phyloP scores from a whole-genome alignment of 352 stramenopile species.

The Phytophthora sojae region DNA sequence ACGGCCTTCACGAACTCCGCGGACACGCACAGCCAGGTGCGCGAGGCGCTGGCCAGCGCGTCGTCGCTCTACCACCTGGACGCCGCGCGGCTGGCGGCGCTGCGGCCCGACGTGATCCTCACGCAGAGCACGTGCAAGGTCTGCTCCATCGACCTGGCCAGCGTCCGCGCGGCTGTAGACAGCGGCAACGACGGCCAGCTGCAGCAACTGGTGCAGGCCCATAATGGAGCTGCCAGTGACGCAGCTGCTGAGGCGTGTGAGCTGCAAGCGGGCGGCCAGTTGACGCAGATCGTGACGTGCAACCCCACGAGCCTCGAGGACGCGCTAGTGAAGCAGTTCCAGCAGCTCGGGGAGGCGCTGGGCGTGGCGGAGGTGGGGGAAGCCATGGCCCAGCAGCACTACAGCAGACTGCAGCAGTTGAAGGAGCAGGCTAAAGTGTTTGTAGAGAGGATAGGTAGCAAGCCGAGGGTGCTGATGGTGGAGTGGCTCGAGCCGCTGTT shows the following conservation, averaged over 20 bases:
- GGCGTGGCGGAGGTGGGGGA: slow-evolving; percentile 47
- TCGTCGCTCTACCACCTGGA: slow-evolving; percentile 76
- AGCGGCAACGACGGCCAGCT: background rate
- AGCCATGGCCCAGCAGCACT: slow-evolving; percentile 44
- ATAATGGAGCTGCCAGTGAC: background rate
- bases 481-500: no score
- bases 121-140: slow-evolving; percentile 79
- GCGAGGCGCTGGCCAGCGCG: slow-evolving; percentile 50
- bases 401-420: slow-evolving; percentile 34
- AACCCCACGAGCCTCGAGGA: slow-evolving; percentile 57
- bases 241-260: slow-evolving; percentile 7
- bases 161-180: slow-evolving; percentile 40
- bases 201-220: slow-evolving; percentile 4
- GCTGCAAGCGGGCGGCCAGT: slow-evolving; percentile 7
- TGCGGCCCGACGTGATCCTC: slow-evolving; percentile 73
- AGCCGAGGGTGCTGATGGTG: slow-evolving; percentile 58
- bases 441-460: slow-evolving; percentile 13
- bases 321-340: slow-evolving; percentile 58
- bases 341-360: slow-evolving; percentile 57
- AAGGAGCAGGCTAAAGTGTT: slow-evolving; percentile 28
- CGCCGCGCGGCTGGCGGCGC: slow-evolving; percentile 37
- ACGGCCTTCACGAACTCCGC: slow-evolving; percentile 72
- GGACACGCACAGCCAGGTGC: slow-evolving; percentile 75
- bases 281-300: slow-evolving; percentile 53
- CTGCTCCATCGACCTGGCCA: slow-evolving; percentile 75